These are phyloP conservation scores for Bipolaris victoriae DNA, from an alignment of 2,329 filamentous ascomycete species.

Conservation along the genomic window DNA sequence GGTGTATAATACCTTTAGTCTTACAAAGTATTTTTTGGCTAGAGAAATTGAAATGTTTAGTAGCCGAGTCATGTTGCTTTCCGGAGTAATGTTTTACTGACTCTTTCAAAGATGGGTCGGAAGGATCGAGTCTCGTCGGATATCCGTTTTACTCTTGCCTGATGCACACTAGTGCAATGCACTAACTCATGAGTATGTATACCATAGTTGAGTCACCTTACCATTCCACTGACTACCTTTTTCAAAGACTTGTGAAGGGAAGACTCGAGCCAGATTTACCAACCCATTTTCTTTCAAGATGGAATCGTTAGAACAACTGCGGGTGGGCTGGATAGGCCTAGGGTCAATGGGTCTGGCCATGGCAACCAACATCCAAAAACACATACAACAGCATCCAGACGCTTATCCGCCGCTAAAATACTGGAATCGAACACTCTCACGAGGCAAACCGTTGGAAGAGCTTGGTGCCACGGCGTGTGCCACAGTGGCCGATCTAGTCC, in stretches of 20 bases:
- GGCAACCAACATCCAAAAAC: conserved; percentile 58
- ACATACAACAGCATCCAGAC: conserved; percentile 35
- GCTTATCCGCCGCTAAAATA: conserved; percentile 45
- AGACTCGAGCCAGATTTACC: background rate
- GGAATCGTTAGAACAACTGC: conserved; percentile 6
- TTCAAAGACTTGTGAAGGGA: background rate
- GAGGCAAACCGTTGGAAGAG: conserved; percentile 47
- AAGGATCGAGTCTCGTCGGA: background rate
- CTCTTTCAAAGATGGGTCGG: background rate
- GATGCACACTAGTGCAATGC: conserved; percentile 10
- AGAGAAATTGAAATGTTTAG: background rate
- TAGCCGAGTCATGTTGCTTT: background rate
- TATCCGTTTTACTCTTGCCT: conserved; percentile 12
- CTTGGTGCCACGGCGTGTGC: conserved; percentile 27
- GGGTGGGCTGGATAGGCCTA: conserved; percentile 49
- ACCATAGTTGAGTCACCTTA: background rate
- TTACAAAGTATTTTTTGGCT: background rate
- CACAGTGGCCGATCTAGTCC: conserved; percentile 25
- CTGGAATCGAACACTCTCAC: conserved; percentile 57
- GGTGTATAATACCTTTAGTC: conserved; percentile 12
- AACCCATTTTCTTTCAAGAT: conserved; percentile 4
- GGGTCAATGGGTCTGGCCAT: conserved; percentile 61
- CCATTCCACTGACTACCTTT: background rate
- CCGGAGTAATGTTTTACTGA: background rate
- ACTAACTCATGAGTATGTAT: background rate